Evolutionary conservation across 2,329 filamentous ascomycete species (phyloP).

Genomic region (Trichophyton simii): DNA sequence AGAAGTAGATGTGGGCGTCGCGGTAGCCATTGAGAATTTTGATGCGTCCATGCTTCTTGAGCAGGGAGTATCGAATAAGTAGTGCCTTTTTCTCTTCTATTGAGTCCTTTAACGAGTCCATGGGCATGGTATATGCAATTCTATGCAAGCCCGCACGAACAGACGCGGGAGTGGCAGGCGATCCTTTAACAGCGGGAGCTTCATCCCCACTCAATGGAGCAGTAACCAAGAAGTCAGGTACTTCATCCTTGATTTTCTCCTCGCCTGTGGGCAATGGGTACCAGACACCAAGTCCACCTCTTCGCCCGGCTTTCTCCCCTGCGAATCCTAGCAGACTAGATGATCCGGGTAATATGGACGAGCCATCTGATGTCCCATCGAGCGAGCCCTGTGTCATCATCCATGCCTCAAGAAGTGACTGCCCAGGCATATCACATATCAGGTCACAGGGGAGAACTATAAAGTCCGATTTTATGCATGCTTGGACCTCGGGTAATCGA

Average conservation of each 20-base stretch:
- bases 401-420: conserved; percentile 77
- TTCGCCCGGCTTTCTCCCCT: conserved; percentile 47
- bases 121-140: conserved; percentile 74
- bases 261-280: conserved; percentile 62
- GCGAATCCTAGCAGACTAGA: conserved; percentile 39
- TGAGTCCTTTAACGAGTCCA: conserved; percentile 75
- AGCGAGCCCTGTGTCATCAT: conserved; percentile 70
- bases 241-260: conserved; percentile 72
- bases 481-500: conserved; percentile 66
- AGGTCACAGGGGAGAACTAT: conserved; percentile 85
- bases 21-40: conserved; percentile 73
- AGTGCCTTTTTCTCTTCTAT: conserved; percentile 56
- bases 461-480: conserved; percentile 73
- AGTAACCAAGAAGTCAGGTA: conserved; percentile 82
- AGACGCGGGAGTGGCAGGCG: conserved; percentile 46
- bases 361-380: conserved; percentile 44
- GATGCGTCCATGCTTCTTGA: conserved; percentile 61
- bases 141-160: conserved; percentile 59
- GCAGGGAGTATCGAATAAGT: conserved; percentile 61
- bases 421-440: conserved; percentile 76
- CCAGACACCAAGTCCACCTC: conserved; percentile 78
- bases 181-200: conserved; percentile 32
- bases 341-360: conserved; percentile 20
- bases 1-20: conserved; percentile 88
- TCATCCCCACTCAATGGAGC: conserved; percentile 48